These are phyloP conservation scores for Podospora appendiculata DNA, from an alignment of 495 filamentous ascomycete genomes.

Conservation along the genomic window DNA sequence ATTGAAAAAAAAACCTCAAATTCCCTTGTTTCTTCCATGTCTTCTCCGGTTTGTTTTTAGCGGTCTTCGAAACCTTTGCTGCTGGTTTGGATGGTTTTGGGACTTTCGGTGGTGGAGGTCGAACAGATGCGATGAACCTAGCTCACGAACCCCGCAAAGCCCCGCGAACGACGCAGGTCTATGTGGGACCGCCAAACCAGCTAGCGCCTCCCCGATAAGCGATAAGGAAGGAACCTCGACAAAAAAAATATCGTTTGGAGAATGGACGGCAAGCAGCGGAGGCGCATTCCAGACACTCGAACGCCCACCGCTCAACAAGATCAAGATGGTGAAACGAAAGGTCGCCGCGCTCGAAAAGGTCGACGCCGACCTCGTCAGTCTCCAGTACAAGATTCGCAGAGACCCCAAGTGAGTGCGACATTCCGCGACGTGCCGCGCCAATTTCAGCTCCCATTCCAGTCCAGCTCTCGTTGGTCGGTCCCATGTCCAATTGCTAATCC, in stretches of 20 bases:
- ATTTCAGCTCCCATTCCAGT: too few species aligned
- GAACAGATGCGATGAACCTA: too few species aligned
- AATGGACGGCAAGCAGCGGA: not conserved
- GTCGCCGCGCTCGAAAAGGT: conserved; percentile 89
- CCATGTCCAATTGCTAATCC: not conserved
- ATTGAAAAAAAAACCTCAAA: too few species aligned
- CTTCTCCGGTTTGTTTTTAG: too few species aligned
- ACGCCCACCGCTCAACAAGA: not conserved
- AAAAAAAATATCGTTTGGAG: conserved; percentile 10
- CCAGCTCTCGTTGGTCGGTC: not conserved
- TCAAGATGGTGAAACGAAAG: conserved; percentile 73
- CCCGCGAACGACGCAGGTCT: too few species aligned
- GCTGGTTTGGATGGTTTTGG: too few species aligned
- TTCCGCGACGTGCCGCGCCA: too few species aligned
- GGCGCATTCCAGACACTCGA: not conserved
- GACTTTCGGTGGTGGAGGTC: too few species aligned
- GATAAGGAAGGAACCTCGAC: conserved; percentile 8
- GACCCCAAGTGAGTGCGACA: conserved; percentile 59
- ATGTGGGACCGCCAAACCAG: too few species aligned
- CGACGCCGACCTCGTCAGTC: conserved; percentile 79
- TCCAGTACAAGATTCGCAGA: conserved; percentile 81
- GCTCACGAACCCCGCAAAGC: too few species aligned
- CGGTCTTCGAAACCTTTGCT: too few species aligned
- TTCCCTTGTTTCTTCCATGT: too few species aligned
- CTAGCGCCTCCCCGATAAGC: conserved; percentile 1